These are phyloP conservation scores for Ilyonectria mors-panacis DNA, from an alignment of 2,329 filamentous ascomycete genomes.

Conservation along the genomic window DNA sequence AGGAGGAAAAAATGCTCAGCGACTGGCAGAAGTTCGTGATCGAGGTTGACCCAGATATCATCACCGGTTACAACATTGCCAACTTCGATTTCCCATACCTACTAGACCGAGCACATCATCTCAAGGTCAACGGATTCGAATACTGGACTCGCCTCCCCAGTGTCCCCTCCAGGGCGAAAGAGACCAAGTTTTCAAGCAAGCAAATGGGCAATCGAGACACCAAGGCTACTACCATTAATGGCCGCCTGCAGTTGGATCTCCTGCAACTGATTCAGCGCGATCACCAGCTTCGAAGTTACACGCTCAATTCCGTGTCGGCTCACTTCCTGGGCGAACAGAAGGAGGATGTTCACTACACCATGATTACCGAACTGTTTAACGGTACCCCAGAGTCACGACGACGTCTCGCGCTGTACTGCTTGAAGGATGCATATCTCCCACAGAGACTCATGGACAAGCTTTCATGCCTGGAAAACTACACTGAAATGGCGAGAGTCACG, in stretches of 20 bases:
- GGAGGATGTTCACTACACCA: constrained; percentile 98
- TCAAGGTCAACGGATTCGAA: constrained; percentile 86
- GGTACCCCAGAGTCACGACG: constrained; percentile 93
- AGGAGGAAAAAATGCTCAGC: constrained; percentile 91
- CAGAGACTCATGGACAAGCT: constrained; percentile 97
- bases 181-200: constrained; percentile 94
- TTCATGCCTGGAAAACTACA: constrained; percentile 98
- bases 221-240: constrained; percentile 94
- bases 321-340: constrained; percentile 98
- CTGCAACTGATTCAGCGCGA: constrained; percentile 96
- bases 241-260: constrained; percentile 91
- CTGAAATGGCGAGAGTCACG: constrained; percentile 99
- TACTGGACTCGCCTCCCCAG: constrained; percentile 88
- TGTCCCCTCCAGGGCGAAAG: constrained; percentile 78
- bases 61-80: constrained; percentile 98
- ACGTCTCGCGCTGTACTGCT: constrained; percentile 92
- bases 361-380: constrained; percentile 99
- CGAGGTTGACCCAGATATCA: constrained; percentile 94
- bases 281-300: constrained; percentile 96
- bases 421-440: constrained; percentile 97
- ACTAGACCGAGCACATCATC: constrained; percentile 86
- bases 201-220: constrained; percentile 98
- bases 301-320: constrained; percentile 94
- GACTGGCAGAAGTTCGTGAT: constrained; percentile 93
- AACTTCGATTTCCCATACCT: constrained; percentile 99